These are phyloP conservation scores for Hypocrella siamensis DNA, from an alignment of 2,329 filamentous ascomycete species.

Conservation along the genomic window DNA sequence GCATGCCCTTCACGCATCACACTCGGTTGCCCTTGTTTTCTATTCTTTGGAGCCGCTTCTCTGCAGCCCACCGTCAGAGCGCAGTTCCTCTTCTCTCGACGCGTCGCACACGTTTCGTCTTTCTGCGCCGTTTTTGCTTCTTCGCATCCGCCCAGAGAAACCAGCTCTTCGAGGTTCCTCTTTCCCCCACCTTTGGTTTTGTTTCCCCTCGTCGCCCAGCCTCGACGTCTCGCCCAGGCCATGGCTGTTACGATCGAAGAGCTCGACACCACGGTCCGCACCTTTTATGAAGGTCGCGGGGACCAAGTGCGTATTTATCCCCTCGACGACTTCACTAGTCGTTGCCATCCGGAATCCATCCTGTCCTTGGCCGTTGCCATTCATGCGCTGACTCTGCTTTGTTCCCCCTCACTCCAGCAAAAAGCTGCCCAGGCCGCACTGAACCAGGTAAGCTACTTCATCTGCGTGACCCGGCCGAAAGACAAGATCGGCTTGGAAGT, in stretches of 20 bases:
- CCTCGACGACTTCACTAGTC: too few relatives aligned
- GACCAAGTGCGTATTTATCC: slow-evolving; percentile 61
- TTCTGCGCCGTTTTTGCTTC: too few relatives aligned
- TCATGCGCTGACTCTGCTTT: slow-evolving; percentile 21
- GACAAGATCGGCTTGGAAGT: too few relatives aligned
- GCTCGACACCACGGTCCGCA: slow-evolving; percentile 89
- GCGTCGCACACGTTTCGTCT: too few relatives aligned
- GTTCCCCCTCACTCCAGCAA: slow-evolving; percentile 46
- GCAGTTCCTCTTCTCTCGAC: too few relatives aligned
- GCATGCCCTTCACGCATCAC: too few relatives aligned
- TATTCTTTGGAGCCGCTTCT: too few relatives aligned
- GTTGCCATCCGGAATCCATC: background rate
- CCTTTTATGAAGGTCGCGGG: slow-evolving; percentile 94
- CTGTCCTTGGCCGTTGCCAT: background rate
- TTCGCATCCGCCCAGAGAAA: too few relatives aligned
- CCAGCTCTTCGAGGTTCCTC: slow-evolving; percentile 9
- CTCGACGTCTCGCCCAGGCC: slow-evolving; percentile 17
- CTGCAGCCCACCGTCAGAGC: too few relatives aligned
- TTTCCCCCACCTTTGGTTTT: slow-evolving; percentile 12
- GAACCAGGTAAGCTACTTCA: slow-evolving; percentile 60
- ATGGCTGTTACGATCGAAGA: slow-evolving; percentile 72
- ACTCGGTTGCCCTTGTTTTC: too few relatives aligned
- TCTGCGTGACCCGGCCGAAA: too few relatives aligned
- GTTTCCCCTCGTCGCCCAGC: slow-evolving; percentile 13
- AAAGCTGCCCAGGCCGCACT: slow-evolving; percentile 86